Evolutionary conservation across 2,329 filamentous ascomycete species (phyloP), one percentile per base, ranked within the genome.

Genomic region (Byssoonygena ceratinophila): DNA sequence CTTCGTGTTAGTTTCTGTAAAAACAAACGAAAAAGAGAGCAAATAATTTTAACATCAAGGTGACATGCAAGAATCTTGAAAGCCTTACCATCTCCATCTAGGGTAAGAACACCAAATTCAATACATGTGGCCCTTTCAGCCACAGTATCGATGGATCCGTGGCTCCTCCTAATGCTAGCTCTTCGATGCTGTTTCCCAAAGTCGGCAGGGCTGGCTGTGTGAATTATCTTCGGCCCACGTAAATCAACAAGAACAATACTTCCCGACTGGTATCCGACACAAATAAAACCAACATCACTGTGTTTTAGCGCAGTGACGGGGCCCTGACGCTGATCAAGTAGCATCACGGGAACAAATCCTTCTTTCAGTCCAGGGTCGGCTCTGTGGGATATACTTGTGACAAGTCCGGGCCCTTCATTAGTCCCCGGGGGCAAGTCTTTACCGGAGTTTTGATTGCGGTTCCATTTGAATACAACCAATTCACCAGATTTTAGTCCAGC

Each of bases 211-310:
- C 83, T 80, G 1, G 80, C 81, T 48, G 82, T 83, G 64, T 86
- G 88, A 55, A 97, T 92, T 44, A 97, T 77, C 0, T 82, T 76
- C 18, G 92, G 92, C 0, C 90, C 91, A 54, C 92, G 82, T 56
- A 98, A 75, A 66, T 98, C 92, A 48, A 97, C 80, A 34, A 98
- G 79, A 7, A 80, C 84, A 34, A 98, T 68, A 57, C 81, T 81
- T 1, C 92, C 92, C 36, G 81, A 80, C 66, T 94, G 85, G 8
- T 89, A 95, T 0, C 89, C 92, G 27, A 85, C 83, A 9, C 84
- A 90, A 9, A 94, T 80, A 63, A 98, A 98, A 0, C 92, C 92
- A 11, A 97, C 83, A 66, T 95, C 87, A n/a, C 89, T 92, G 52
- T 92, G 81, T 54, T 87, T 84, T 34, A 94, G 64, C 1, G 84